Percentiles rank a stretch among this genome's conserved stretches.
These are phyloP conservation scores for Sodiomyces alkalinus DNA, from an alignment of 2,329 filamentous ascomycete genomes.

Conservation along the genomic window DNA sequence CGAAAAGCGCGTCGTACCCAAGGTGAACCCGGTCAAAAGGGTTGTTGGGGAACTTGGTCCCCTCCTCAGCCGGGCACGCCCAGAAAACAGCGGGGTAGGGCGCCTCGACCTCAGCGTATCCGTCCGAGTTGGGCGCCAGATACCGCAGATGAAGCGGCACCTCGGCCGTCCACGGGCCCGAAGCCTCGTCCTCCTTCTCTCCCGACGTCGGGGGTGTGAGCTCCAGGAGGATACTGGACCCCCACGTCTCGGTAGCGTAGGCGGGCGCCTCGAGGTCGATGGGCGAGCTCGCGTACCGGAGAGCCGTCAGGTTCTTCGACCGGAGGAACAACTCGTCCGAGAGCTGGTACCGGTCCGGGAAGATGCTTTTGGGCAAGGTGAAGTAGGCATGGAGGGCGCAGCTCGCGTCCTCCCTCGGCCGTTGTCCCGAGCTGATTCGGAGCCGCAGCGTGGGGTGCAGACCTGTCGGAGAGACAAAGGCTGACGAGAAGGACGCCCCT, in stretches of 20 bases:
- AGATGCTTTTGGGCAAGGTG: slow-evolving; percentile 66
- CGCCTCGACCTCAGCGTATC: slow-evolving; percentile 39
- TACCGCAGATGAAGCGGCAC: slow-evolving; percentile 83
- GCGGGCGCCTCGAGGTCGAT: slow-evolving; percentile 84
- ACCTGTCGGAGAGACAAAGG: slow-evolving; percentile 58
- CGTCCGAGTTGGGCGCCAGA: slow-evolving; percentile 43
- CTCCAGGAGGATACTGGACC: slow-evolving; percentile 62
- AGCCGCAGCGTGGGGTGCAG: slow-evolving; percentile 72
- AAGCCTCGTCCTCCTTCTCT: slow-evolving; percentile 18
- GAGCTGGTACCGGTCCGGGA: slow-evolving; percentile 80
- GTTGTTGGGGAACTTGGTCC: slow-evolving; percentile 54
- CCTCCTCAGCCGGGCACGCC: slow-evolving; percentile 60
- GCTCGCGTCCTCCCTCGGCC: slow-evolving; percentile 34
- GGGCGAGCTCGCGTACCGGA: slow-evolving; percentile 56
- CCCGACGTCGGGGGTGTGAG: slow-evolving; percentile 38
- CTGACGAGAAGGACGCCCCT: slow-evolving; percentile 38
- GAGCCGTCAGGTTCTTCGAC: slow-evolving; percentile 59
- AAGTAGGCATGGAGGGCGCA: slow-evolving; percentile 70
- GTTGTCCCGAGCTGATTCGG: slow-evolving; percentile 36
- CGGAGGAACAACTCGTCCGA: slow-evolving; percentile 59
- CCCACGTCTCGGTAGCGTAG: slow-evolving; percentile 66
- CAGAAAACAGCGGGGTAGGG: slow-evolving; percentile 82
- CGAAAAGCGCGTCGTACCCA: slow-evolving; percentile 77
- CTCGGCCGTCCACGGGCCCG: slow-evolving; percentile 40
- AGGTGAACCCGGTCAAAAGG: slow-evolving; percentile 76